phyloP scores from a whole-genome alignment of 805 yeast species.

The Candida nitratophila region DNA sequence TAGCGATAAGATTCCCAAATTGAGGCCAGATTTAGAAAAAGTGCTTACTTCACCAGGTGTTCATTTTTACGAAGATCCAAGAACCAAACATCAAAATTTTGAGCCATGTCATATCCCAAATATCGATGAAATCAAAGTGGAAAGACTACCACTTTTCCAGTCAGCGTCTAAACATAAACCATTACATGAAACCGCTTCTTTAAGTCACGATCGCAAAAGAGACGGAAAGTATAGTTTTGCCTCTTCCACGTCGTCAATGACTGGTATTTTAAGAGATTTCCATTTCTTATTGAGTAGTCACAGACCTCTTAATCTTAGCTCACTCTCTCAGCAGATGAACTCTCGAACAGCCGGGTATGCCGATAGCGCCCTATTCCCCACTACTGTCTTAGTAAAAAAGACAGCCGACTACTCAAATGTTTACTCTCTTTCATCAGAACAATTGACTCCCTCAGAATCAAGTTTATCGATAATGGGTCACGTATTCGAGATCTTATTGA shows the following conservation, averaged over 20 bases:
- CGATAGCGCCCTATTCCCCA: conserved; percentile 42
- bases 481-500: conserved; percentile 68
- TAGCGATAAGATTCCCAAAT: conserved; percentile 35
- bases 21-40: conserved; percentile 62
- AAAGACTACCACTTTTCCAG: conserved; percentile 45
- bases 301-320: conserved; percentile 42
- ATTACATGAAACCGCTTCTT: conserved; percentile 41
- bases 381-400: conserved; percentile 45
- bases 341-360: conserved; percentile 30
- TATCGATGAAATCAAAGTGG: conserved; percentile 60
- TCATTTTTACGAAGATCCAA: conserved; percentile 69
- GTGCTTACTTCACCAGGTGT: conserved; percentile 78
- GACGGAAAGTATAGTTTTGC: conserved; percentile 31
- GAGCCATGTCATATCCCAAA: conserved; percentile 55
- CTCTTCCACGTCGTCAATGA: conserved; percentile 88
- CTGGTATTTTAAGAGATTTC: conserved; percentile 64
- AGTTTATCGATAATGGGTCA: conserved; percentile 72
- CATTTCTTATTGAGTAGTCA: conserved; percentile 63
- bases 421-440: conserved; percentile 67
- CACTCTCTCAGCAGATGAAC: conserved; percentile 38
- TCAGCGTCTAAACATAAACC: conserved; percentile 60
- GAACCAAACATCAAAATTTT: conserved; percentile 70
- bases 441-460: conserved; percentile 57
- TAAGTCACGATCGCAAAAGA: background rate
- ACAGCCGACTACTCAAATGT: conserved; percentile 29